Conservation (phyloP, 768 basidiomycete species). For the Boletus subparvulus region DNA sequence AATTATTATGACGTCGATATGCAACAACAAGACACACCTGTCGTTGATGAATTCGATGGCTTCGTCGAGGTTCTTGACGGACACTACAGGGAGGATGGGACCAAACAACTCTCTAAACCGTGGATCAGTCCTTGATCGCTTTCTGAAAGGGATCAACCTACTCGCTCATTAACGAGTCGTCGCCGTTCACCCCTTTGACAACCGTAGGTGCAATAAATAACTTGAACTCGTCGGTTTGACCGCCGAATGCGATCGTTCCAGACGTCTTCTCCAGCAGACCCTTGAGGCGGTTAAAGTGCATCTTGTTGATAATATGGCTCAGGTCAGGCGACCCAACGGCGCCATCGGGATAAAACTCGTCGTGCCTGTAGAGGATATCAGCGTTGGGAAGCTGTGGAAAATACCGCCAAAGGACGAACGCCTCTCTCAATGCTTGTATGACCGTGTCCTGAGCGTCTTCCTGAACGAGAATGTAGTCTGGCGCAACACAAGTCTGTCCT, state of each 20-base stretch:
- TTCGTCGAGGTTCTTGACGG: conserved; percentile 67
- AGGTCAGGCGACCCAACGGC: conserved; percentile 44
- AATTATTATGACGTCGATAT: neutral
- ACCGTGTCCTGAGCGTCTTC: conserved; percentile 39
- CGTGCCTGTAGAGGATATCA: conserved; percentile 15
- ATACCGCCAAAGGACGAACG: conserved; percentile 30
- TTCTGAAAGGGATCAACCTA: conserved; percentile 34
- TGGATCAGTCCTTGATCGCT: neutral
- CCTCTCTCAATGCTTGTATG: conserved; percentile 41
- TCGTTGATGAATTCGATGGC: conserved; percentile 68
- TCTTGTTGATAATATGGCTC: conserved; percentile 50
- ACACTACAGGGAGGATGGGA: conserved; percentile 73
- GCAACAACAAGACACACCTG: conserved; percentile 38
- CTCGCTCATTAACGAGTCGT: conserved; percentile 79
- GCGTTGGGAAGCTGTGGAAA: neutral
- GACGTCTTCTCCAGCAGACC: conserved; percentile 62
- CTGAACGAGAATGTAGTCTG: conserved; percentile 53
- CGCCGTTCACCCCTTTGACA: conserved; percentile 56
- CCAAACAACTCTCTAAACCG: conserved; percentile 75
- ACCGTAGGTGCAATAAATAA: conserved; percentile 73
- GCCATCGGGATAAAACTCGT: conserved; percentile 42
- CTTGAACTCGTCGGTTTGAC: conserved; percentile 53
- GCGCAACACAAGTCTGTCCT: conserved; percentile 74
- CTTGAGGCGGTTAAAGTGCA: conserved; percentile 61
- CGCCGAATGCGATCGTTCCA: conserved; percentile 66